These are phyloP conservation scores for Pseudogymnoascus sp. DNA, from an alignment of 2,329 filamentous ascomycete genomes.

Conservation along the genomic window DNA sequence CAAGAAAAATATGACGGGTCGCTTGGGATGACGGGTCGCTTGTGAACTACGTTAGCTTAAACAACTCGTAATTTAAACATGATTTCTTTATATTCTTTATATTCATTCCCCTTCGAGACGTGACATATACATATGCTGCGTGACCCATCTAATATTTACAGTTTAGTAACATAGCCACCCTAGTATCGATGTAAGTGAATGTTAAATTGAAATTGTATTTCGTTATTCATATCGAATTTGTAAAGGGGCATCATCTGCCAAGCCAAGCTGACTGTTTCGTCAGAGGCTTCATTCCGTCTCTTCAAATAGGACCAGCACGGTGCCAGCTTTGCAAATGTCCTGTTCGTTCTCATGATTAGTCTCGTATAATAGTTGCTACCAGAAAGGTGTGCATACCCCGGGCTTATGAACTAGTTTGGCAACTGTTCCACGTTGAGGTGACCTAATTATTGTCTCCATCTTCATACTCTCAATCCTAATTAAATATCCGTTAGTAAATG, in stretches of 20 bases:
- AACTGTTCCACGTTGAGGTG: slow-evolving; percentile 64
- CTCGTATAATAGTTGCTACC: slow-evolving; percentile 11
- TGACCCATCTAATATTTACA: too few species aligned
- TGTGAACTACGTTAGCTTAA: too few species aligned
- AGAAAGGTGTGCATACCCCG: slow-evolving; percentile 48
- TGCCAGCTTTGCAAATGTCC: slow-evolving; percentile 74
- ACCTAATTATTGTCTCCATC: slow-evolving; percentile 79
- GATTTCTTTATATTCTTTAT: too few species aligned
- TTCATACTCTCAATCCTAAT: slow-evolving; percentile 76
- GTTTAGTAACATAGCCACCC: too few species aligned
- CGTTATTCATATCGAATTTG: slow-evolving; percentile 2
- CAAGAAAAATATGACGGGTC: too few species aligned
- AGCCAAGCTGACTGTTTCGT: not conserved
- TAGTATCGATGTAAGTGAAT: not conserved
- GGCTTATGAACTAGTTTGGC: slow-evolving; percentile 67
- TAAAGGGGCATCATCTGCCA: not conserved
- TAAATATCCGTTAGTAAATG: not conserved
- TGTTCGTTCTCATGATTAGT: slow-evolving; percentile 28
- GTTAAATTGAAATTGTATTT: not conserved
- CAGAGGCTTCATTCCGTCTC: slow-evolving; percentile 24
- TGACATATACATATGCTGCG: too few species aligned
- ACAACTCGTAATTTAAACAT: too few species aligned
- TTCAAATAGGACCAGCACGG: slow-evolving; percentile 66
- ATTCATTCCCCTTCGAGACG: too few species aligned
- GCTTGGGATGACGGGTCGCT: too few species aligned